A percentile compares a stretch with the other conserved stretches of the same genome.
phyloP scores from a whole-genome alignment of 176 grass and related monocot species.

The Bonia amplexicaulis region DNA sequence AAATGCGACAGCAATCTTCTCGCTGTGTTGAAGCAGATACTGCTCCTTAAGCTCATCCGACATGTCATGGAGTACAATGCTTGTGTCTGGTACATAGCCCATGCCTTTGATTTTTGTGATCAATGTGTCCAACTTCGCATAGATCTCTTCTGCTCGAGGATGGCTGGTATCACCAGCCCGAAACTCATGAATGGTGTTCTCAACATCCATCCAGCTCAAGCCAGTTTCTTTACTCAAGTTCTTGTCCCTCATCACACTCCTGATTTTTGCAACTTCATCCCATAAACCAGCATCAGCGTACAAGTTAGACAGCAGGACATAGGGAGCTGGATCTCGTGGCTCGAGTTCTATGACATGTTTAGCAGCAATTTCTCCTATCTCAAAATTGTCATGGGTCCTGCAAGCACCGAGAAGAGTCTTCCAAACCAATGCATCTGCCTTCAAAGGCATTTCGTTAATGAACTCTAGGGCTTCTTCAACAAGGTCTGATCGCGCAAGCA shows the following conservation, averaged over 20 bases:
- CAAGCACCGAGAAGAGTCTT: conserved; percentile 67
- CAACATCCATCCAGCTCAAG: conserved; percentile 79
- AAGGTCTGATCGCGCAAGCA: conserved; percentile 59
- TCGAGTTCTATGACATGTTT: conserved; percentile 61
- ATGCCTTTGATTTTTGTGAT: conserved; percentile 58
- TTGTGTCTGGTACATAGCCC: conserved; percentile 65
- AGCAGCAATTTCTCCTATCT: conserved; percentile 56
- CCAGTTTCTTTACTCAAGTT: conserved; percentile 83
- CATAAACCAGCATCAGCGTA: conserved; percentile 77
- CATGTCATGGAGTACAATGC: conserved; percentile 75
- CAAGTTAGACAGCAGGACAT: conserved; percentile 90
- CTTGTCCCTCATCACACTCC: conserved; percentile 59
- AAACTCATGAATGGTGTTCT: conserved; percentile 70
- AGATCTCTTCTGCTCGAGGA: conserved; percentile 56
- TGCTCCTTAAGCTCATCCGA: conserved; percentile 74
- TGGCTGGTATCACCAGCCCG: conserved; percentile 66
- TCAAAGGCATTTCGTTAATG: conserved; percentile 58
- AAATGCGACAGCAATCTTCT: conserved; percentile 78
- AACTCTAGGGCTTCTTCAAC: conserved; percentile 66
- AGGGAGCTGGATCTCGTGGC: conserved; percentile 66
- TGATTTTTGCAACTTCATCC: conserved; percentile 68
- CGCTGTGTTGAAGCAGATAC: conserved; percentile 81
- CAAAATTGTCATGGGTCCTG: conserved; percentile 52
- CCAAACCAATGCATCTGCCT: conserved; percentile 75
- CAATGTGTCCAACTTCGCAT: conserved; percentile 47